Conservation (phyloP, 2,329 filamentous ascomycete species). For the Trichoderma sp. region DNA sequence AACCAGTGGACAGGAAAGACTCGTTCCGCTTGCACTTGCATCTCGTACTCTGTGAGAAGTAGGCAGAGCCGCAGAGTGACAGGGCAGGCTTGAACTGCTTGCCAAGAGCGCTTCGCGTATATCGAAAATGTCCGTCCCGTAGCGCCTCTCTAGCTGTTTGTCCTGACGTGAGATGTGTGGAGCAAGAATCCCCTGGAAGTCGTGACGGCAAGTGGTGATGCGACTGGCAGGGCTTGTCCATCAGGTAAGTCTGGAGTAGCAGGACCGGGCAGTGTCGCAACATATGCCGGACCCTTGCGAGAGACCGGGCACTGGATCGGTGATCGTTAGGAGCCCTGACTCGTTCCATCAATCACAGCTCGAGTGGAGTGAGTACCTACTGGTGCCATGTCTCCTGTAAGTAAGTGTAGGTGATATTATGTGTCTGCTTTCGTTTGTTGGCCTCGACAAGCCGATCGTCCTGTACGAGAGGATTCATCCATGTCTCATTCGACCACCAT, state of each 20-base stretch:
- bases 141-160: background rate
- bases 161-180: conserved; percentile 18
- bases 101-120: background rate
- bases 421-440: background rate
- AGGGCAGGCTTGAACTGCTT: background rate
- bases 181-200: background rate
- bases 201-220: conserved; percentile 1
- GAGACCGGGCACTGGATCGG: background rate
- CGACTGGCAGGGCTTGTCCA: background rate
- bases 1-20: too few relatives aligned
- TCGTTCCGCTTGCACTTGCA: too few relatives aligned
- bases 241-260: background rate
- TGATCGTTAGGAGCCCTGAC: background rate
- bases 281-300: background rate
- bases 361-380: background rate
- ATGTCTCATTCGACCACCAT: background rate
- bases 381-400: background rate
- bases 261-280: conserved; percentile 1
- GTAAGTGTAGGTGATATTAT: background rate
- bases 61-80: too few relatives aligned
- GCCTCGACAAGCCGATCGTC: background rate
- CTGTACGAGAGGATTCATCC: background rate
- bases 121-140: conserved; percentile 7
- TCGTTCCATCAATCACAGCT: background rate
- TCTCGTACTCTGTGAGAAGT: too few relatives aligned